Base-by-base conservation (phyloP, 768 basidiomycete species). In the Strobilomyces confusus region DNA sequence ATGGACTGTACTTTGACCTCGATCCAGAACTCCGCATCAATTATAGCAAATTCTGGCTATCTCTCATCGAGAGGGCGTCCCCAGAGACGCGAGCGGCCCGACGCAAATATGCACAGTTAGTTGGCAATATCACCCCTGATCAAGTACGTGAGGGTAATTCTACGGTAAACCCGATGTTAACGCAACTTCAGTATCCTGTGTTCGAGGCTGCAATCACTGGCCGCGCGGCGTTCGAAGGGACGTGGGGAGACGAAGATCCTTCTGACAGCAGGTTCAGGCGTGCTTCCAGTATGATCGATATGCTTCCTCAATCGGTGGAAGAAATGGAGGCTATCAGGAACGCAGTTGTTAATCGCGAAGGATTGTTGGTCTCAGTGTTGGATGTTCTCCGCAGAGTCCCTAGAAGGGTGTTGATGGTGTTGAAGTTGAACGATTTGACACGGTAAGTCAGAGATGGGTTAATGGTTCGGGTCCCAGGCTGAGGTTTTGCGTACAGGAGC, bases 191-290 rank as follows among this genome's bases (percentile, higher is more conserved):
- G 89, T 98, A 97, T 66, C 90, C 93, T 9, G 80, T 97, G 12
- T 94, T 98, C 56, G 93, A 98, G 69, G 91, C 92, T 20, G 95
- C 95, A 14, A 85, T 98, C 42, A 98, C 95, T 59, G 83, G 84
- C 5, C 81, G 93, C 38, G 84, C 89, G 17, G 83, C 82, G 1
- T 69, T 95, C 50, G 80, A 84, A 64, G 86, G 84, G 30, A 75
- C 80, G 7, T 80, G 77, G 75, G 75, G 77, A 17, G 68, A 71
- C 19, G 71, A 69, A 11, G 67, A 69, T 4, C 64, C 73, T 19
- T 59, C 70, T 17, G 64, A 64, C 23, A 58, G 42, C n/a, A 45
- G 43, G 23, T 79, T 84, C 61, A 71, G 70, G 41, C 82, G 89
- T n/a, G 85, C 85, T 2, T 82, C 84, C 11, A 82, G 89, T 54